Evolutionary conservation across 768 basidiomycete genomes (phyloP), one percentile per base, ranked within the genome.

Genomic region (Cubamyces sp.): DNA sequence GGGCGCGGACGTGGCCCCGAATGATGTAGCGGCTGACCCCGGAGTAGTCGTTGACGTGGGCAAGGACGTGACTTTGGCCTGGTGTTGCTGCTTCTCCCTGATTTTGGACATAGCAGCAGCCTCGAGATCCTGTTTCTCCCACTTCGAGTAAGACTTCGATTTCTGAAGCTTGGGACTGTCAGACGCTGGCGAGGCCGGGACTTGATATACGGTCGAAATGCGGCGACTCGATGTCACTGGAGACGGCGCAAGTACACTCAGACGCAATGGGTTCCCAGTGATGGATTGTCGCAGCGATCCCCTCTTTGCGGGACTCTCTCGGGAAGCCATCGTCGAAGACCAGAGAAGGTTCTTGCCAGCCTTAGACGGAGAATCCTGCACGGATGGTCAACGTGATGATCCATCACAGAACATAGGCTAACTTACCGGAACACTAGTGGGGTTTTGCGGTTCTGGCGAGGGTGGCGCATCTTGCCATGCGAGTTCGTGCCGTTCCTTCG

Each of bases 51-150:
- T 12, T 1, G 56, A 5, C 9, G 57, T 25, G 25, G 57, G 25
- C 40, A 49, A 12, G 3, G 55, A 28, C 8, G 51, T n/a, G 25
- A 52, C 57, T 55, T 61, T 65, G 18, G 45, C 39, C 12, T 57
- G 59, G 5, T 49, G 58, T 16, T 65, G 66, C 54, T 79, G 78
- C 68, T 75, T 79, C 70, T 73, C 84, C 51, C 91, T 79, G 68
- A 93, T 83, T 69, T 82, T 87, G 68, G 83, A 82, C 82, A 93
- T 87, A 23, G 90, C 89, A 45, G 84, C 84, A 3, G 91, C 91
- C 68, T 94, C 91, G 30, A 91, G 73, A 66, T 94, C 91, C 72
- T 93, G 91, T 63, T 91, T 92, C 73, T 93, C 91, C 89, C 89
- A 92, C 74, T 91, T 92, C 3, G 89, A 88, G 66, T 85, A 87